Evolutionary conservation across 2,329 filamentous ascomycete species (phyloP).

Genomic region (Podosphaera xanthii): DNA sequence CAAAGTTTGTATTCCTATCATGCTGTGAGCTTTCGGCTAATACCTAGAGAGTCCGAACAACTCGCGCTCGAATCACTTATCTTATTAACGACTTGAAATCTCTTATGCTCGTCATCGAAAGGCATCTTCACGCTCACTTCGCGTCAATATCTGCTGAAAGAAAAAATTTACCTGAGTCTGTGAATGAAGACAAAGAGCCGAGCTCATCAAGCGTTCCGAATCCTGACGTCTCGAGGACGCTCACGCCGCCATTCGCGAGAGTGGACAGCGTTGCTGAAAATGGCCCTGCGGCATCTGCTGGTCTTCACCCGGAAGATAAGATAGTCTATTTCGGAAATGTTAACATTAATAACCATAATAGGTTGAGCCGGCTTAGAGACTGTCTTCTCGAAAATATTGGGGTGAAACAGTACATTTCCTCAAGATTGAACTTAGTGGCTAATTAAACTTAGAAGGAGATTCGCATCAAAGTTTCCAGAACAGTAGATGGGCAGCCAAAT

Average conservation of each 20-base stretch:
- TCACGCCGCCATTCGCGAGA: slow-evolving; percentile 56
- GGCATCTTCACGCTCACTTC: slow-evolving; percentile 73
- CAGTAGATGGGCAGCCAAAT: slow-evolving; percentile 10
- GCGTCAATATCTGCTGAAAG: slow-evolving; percentile 31
- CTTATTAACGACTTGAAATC: slow-evolving; percentile 86
- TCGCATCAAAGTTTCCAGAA: slow-evolving; percentile 40
- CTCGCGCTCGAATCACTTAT: slow-evolving; percentile 67
- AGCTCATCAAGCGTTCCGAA: slow-evolving; percentile 15
- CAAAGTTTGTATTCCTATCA: slow-evolving; percentile 39
- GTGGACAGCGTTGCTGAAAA: slow-evolving; percentile 60
- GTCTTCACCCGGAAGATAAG: slow-evolving; percentile 56
- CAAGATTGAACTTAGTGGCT: slow-evolving; percentile 1
- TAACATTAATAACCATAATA: slow-evolving; percentile 67
- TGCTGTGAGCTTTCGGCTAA: neutral
- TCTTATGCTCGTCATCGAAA: slow-evolving; percentile 65
- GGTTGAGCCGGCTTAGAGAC: slow-evolving; percentile 66
- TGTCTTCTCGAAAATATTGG: slow-evolving; percentile 76
- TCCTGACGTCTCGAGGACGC: slow-evolving; percentile 15
- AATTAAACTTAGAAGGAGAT: slow-evolving; percentile 34
- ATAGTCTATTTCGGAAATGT: slow-evolving; percentile 72
- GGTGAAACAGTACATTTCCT: slow-evolving; percentile 27
- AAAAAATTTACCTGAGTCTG: slow-evolving; percentile 7
- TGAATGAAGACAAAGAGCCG: slow-evolving; percentile 4
- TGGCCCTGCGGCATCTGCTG: slow-evolving; percentile 67
- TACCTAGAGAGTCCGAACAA: slow-evolving; percentile 52